These are phyloP conservation scores for Trematosphaeria pertusa DNA, from an alignment of 2,329 filamentous ascomycete species.

Conservation along the genomic window DNA sequence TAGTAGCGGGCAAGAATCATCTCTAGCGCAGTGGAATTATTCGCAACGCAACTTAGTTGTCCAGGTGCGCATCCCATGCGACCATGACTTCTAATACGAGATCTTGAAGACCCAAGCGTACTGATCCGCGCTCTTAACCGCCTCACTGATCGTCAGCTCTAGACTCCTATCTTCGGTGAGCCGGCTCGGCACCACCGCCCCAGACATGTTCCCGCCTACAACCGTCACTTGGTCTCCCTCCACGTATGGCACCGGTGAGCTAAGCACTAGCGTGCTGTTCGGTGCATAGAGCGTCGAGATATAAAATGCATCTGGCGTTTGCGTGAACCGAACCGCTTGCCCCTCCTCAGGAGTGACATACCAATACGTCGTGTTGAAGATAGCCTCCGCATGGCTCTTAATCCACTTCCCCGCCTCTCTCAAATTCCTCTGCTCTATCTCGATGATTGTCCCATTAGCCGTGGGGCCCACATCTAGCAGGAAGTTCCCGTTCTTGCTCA, in stretches of 20 bases:
- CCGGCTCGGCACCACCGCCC: slow-evolving; percentile 21
- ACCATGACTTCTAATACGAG: no score
- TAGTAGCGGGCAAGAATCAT: no score
- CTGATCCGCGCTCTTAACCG: slow-evolving; percentile 13
- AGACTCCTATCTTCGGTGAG: slow-evolving; percentile 1
- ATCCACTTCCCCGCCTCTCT: slow-evolving; percentile 63
- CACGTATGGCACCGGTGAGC: slow-evolving; percentile 51
- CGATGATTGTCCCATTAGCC: slow-evolving; percentile 62
- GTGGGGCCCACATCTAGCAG: slow-evolving; percentile 63
- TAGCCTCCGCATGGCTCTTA: slow-evolving; percentile 59
- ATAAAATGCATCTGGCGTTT: slow-evolving; percentile 61
- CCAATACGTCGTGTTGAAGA: slow-evolving; percentile 66
- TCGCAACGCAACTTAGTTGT: no score
- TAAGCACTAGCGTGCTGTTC: slow-evolving; percentile 40
- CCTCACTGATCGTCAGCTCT: slow-evolving; percentile 8
- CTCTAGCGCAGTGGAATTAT: no score
- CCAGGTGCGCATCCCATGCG: no score
- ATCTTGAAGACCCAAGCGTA: slow-evolving; percentile 22
- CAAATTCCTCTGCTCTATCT: slow-evolving; percentile 57
- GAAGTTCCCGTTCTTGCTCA: slow-evolving; percentile 64
- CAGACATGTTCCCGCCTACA: slow-evolving; percentile 44
- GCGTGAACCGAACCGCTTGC: slow-evolving; percentile 58
- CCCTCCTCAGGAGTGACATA: slow-evolving; percentile 56
- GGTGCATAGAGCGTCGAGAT: slow-evolving; percentile 55
- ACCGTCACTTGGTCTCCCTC: slow-evolving; percentile 53